Evolutionary conservation across 2,329 filamentous ascomycete species (phyloP), one percentile per base, ranked within the genome.

Genomic region (Verruconis gallopava): DNA sequence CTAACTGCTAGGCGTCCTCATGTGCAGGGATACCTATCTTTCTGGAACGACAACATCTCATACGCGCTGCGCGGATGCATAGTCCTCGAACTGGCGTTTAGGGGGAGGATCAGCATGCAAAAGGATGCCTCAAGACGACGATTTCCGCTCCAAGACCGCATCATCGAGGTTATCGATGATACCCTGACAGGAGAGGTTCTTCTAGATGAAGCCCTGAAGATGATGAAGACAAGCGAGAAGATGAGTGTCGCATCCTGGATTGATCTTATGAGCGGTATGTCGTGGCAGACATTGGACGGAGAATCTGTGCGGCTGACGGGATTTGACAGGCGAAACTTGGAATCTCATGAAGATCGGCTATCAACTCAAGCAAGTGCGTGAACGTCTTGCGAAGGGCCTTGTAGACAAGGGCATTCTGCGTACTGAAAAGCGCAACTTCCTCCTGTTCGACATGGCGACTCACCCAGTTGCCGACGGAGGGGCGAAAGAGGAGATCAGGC

Each of bases 301-400:
- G 19, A 11, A 21, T 34, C 14, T 17, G 17, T 9, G 17, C 36
- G 15, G 42, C 57, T 57, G 50, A 55, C 48, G 43, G 18, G 20
- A 20, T 36, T 32, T 28, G 40, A 45, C 57, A 96, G 89, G 91
- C 60, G 91, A 98, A 66, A 98, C 91, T 43, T 98, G 91, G 91
- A 98, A 98, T 61, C 69, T 98, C 50, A 96, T 98, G 91, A 98
- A 98, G 72, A 98, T 98, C 55, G 91, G 91, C 60, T 98, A 98
- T 65, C 91, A 98, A 69, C 75, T 98, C 53, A 98, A 98, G 69
- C 91, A 98, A 72, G 91, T 98, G 45, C 86, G 91, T 59, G 91
- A 98, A 69, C 84, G 91, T 44, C 75, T 98, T 44, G 89, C 88
- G 56, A 98, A 98, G 66, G 91, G 91, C 22, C 77, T 98, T 36